phyloP scores from a whole-genome alignment of 768 basidiomycete genomes.

The Pisolithus marmoratus region DNA sequence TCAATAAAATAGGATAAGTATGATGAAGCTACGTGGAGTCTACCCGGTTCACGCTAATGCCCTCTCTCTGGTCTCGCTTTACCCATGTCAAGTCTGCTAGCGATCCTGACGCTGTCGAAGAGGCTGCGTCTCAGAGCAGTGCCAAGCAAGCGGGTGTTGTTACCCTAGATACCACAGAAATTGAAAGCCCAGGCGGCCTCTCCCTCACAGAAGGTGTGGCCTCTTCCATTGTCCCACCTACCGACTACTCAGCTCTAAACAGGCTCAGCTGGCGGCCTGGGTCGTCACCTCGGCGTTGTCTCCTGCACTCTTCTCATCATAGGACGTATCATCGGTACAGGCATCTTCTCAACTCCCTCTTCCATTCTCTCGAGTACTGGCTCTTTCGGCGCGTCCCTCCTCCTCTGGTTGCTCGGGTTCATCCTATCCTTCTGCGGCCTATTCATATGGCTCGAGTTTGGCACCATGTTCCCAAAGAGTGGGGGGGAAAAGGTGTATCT shows the following conservation, averaged over 20 bases:
- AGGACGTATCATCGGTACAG: slow-evolving; percentile 55
- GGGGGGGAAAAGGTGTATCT: slow-evolving; percentile 62
- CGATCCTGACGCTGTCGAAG: too few species aligned
- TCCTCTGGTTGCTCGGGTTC: slow-evolving; percentile 62
- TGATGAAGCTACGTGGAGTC: too few species aligned
- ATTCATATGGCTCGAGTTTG: slow-evolving; percentile 60
- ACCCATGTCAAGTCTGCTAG: too few species aligned
- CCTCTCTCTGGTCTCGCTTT: too few species aligned
- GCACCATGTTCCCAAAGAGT: slow-evolving; percentile 57
- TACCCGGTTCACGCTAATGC: too few species aligned
- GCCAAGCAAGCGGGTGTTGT: not conserved
- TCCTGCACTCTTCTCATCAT: slow-evolving; percentile 54
- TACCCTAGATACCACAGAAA: slow-evolving; percentile 19
- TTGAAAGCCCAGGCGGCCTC: slow-evolving; percentile 37
- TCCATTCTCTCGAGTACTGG: slow-evolving; percentile 52
- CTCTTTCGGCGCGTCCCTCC: slow-evolving; percentile 53
- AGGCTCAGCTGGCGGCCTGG: slow-evolving; percentile 53
- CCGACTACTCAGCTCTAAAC: not conserved
- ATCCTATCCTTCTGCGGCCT: slow-evolving; percentile 52
- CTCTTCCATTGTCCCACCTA: not conserved
- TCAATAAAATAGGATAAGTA: too few species aligned
- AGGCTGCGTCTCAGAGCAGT: not conserved
- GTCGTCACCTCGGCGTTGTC: slow-evolving; percentile 51
- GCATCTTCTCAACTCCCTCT: slow-evolving; percentile 61
- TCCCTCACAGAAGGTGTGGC: slow-evolving; percentile 44